phyloP scores from a whole-genome alignment of 495 filamentous ascomycete species.

The Tuber borchii region DNA sequence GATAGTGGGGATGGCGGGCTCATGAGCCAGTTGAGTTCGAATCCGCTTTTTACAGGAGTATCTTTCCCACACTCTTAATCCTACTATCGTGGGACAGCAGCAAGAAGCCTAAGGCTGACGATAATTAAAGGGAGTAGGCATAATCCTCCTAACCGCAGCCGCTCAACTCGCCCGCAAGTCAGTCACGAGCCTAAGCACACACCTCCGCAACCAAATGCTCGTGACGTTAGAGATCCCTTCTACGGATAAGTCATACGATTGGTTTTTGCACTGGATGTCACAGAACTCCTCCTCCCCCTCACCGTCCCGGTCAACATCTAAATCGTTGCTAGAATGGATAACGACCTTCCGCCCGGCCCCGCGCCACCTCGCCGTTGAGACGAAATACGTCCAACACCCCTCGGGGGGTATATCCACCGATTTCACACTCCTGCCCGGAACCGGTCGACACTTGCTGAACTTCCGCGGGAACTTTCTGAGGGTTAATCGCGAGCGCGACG shows the following conservation, averaged over 20 bases:
- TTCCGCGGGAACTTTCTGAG: conserved; percentile 79
- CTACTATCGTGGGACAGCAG: not conserved
- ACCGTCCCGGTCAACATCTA: conserved; percentile 42
- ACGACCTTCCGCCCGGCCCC: conserved; percentile 53
- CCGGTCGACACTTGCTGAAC: conserved; percentile 76
- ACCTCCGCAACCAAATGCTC: conserved; percentile 77
- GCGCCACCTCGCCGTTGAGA: conserved; percentile 64
- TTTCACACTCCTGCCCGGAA: conserved; percentile 84
- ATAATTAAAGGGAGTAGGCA: conserved; percentile 58
- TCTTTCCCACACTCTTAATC: not conserved
- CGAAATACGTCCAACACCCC: conserved; percentile 53
- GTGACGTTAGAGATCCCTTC: conserved; percentile 92
- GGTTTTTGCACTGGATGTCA: conserved; percentile 92
- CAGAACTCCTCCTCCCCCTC: conserved; percentile 56
- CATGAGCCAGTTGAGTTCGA: conserved; percentile 23
- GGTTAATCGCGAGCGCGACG: conserved; percentile 74
- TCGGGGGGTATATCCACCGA: conserved; percentile 66
- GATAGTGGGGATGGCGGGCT: conserved; percentile 10
- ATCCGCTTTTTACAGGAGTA: conserved; percentile 41
- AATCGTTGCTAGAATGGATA: not conserved
- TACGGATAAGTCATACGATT: conserved; percentile 85
- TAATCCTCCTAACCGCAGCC: conserved; percentile 75
- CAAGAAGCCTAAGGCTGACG: not conserved
- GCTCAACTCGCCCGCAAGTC: conserved; percentile 69
- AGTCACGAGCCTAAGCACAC: conserved; percentile 57